Conservation (phyloP, 352 stramenopile genomes). For the Pilasporangium apinafurcum region DNA sequence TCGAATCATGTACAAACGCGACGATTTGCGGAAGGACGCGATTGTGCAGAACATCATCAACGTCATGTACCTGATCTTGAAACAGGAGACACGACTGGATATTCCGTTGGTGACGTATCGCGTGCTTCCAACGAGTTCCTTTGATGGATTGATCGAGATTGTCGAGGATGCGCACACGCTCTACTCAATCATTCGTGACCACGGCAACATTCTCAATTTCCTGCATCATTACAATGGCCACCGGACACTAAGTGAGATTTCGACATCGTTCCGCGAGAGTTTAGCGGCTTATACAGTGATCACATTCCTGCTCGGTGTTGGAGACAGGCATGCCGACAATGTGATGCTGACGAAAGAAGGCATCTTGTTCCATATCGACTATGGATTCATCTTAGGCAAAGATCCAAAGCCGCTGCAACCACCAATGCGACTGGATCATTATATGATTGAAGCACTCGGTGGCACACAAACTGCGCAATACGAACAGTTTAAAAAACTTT, state of each 20-base stretch:
- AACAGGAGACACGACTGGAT: constrained; percentile 74
- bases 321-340: constrained; percentile 98
- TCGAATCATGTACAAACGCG: constrained; percentile 84
- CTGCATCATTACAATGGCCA: constrained; percentile 83
- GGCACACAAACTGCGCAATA: constrained; percentile 75
- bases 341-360: constrained; percentile 96
- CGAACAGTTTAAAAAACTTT: constrained; percentile 85
- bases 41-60: constrained; percentile 88
- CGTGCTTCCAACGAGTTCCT: constrained; percentile 79
- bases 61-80: constrained; percentile 85
- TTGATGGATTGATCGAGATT: constrained; percentile 83
- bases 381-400: constrained; percentile 97
- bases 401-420: constrained; percentile 98
- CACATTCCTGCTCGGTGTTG: constrained; percentile 98
- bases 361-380: constrained; percentile 99
- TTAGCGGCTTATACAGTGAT: constrained; percentile 99
- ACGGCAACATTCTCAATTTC: constrained; percentile 81
- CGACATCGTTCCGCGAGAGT: constrained; percentile 82
- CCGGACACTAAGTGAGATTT: constrained; percentile 81
- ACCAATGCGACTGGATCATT: constrained; percentile 95
- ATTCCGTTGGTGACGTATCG: constrained; percentile 83
- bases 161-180: constrained; percentile 82
- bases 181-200: constrained; percentile 81
- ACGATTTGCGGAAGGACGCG: constrained; percentile 79
- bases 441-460: constrained; percentile 83